Percentiles rank a stretch among this genome's conserved stretches.
Conservation (phyloP, 352 stramenopile genomes). For the Elongisporangium undulatum region DNA sequence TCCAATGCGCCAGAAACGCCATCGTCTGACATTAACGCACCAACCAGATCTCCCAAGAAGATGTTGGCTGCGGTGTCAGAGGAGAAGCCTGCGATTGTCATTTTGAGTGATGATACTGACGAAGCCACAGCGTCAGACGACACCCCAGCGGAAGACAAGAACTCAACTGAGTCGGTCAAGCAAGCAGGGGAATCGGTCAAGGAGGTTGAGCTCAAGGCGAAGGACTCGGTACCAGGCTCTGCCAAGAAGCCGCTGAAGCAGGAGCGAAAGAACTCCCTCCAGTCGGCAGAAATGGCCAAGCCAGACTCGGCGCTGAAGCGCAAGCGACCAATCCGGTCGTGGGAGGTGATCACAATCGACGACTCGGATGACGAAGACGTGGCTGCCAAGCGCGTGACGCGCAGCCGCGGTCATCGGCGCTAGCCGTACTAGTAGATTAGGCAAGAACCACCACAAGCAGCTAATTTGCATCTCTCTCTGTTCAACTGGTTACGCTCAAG, state of each 20-base stretch:
- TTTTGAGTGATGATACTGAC: not conserved
- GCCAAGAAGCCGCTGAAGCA: constrained; percentile 6
- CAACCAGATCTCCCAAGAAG: not conserved
- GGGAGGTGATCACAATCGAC: constrained; percentile 81
- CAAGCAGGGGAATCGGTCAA: constrained; percentile 1
- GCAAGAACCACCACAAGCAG: not conserved
- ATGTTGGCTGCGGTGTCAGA: not conserved
- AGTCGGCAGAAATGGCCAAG: not conserved
- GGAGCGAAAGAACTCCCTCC: constrained; percentile 3
- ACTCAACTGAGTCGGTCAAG: not conserved
- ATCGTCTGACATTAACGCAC: not conserved
- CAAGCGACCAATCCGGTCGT: constrained; percentile 32
- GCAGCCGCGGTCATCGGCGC: not conserved
- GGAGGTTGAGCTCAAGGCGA: not conserved
- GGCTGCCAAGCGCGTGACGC: not conserved
- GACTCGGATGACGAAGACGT: constrained; percentile 52
- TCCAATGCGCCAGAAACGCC: not conserved
- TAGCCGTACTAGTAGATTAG: not conserved
- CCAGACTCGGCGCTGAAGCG: constrained; percentile 7
- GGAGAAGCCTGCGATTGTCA: not conserved
- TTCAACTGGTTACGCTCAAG: no score
- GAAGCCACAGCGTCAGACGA: not conserved
- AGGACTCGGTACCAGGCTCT: constrained; percentile 1
- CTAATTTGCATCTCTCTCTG: not conserved
- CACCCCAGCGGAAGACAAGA: not conserved